Percentiles rank a stretch among this genome's conserved stretches.
Conservation (phyloP, 2,329 filamentous ascomycete genomes). For the Lasiodiplodia sp. region DNA sequence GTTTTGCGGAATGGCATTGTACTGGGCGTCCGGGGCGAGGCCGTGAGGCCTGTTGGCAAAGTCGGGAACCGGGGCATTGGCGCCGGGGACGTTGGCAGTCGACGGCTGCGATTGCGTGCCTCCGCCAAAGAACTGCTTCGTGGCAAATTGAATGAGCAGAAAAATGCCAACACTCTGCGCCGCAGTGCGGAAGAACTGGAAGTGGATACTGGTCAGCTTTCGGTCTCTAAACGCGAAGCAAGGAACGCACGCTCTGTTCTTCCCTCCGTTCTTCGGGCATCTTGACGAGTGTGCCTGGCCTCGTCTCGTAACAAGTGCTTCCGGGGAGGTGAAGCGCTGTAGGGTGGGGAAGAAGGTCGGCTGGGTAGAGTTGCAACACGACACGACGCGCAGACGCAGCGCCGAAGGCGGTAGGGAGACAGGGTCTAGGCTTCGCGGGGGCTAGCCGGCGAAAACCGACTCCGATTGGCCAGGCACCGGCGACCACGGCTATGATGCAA, state of each 20-base stretch:
- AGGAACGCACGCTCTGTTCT: slow-evolving; percentile 29
- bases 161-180: slow-evolving; percentile 67
- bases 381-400: slow-evolving; percentile 18
- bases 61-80: slow-evolving; percentile 45
- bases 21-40: slow-evolving; percentile 63
- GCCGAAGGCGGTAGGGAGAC: slow-evolving; percentile 10
- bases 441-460: slow-evolving; percentile 2
- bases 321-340: neutral
- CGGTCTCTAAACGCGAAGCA: neutral
- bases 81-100: slow-evolving; percentile 34
- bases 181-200: slow-evolving; percentile 47
- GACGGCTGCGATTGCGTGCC: slow-evolving; percentile 25
- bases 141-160: slow-evolving; percentile 63
- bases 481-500: slow-evolving; percentile 25
- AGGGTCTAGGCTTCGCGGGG: slow-evolving; percentile 2
- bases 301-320: neutral
- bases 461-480: slow-evolving; percentile 16
- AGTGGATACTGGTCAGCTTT: slow-evolving; percentile 1
- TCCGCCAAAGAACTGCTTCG: slow-evolving; percentile 61
- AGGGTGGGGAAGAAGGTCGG: neutral
- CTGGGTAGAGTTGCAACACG: neutral
- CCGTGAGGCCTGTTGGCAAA: slow-evolving; percentile 46
- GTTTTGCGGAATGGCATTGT: slow-evolving; percentile 70
- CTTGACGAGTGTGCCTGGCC: slow-evolving; percentile 24
- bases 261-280: slow-evolving; percentile 32